Percentiles rank a stretch among this genome's conserved stretches.
These are phyloP conservation scores for Vanrija humicola DNA, from an alignment of 1,284 basidiomycete genomes.

Conservation along the genomic window DNA sequence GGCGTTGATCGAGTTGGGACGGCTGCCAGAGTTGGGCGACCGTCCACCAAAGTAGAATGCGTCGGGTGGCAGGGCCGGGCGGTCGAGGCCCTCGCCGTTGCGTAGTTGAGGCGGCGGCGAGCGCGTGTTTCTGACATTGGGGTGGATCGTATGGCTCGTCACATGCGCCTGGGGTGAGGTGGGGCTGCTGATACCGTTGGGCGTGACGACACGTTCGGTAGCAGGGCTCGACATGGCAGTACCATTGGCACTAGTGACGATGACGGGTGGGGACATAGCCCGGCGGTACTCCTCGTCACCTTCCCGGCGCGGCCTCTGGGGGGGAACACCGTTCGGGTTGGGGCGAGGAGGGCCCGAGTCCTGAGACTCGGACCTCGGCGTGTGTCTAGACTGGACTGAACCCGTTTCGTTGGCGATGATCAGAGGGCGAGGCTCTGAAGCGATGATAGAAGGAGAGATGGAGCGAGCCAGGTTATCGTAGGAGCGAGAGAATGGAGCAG, in stretches of 20 bases:
- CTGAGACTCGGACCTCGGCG: slow-evolving; percentile 17
- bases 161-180: slow-evolving; percentile 1
- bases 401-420: slow-evolving; percentile 20
- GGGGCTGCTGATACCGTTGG: slow-evolving; percentile 18
- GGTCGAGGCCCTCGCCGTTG: slow-evolving; percentile 28
- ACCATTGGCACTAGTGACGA: slow-evolving; percentile 9
- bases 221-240: slow-evolving; percentile 7
- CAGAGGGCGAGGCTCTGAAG: slow-evolving; percentile 16
- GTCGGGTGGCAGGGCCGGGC: slow-evolving; percentile 52
- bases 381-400: neutral
- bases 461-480: slow-evolving; percentile 31
- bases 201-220: slow-evolving; percentile 12
- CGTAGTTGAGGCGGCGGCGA: slow-evolving; percentile 38
- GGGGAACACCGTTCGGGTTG: slow-evolving; percentile 50
- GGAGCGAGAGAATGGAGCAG: slow-evolving; percentile 19
- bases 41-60: slow-evolving; percentile 58
- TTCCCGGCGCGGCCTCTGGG: slow-evolving; percentile 61
- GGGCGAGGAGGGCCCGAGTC: slow-evolving; percentile 24
- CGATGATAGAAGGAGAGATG: slow-evolving; percentile 24
- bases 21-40: slow-evolving; percentile 54
- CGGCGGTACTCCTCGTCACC: slow-evolving; percentile 58
- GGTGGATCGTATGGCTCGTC: slow-evolving; percentile 19
- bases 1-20: slow-evolving; percentile 52
- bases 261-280: slow-evolving; percentile 52
- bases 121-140: slow-evolving; percentile 25